Conservation (phyloP, 352 stramenopile genomes). For the Globisporangium alternatum region DNA sequence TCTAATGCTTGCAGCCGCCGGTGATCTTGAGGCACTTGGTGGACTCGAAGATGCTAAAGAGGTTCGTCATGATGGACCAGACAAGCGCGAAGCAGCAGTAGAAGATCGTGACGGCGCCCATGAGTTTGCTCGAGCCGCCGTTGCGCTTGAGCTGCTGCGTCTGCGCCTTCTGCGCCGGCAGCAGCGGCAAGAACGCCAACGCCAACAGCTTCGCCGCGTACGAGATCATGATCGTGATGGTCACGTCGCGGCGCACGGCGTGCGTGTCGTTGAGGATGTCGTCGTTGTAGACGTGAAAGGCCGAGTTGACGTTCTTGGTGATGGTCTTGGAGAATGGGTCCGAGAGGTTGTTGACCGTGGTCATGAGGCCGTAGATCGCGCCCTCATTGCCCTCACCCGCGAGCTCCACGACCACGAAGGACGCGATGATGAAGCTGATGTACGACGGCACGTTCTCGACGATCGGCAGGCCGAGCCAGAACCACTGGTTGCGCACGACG, state of each 20-base stretch:
- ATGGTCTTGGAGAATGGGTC: conserved; percentile 20
- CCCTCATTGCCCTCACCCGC: conserved; percentile 29
- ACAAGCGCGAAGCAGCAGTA: conserved; percentile 20
- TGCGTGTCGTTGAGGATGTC: conserved; percentile 19
- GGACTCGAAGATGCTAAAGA: conserved; percentile 22
- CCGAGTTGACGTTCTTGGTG: conserved; percentile 21
- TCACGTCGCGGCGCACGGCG: conserved; percentile 24
- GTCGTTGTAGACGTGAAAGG: conserved; percentile 19
- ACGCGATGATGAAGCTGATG: conserved; percentile 28
- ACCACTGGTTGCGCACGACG: conserved; percentile 26
- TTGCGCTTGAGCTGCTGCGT: conserved; percentile 27
- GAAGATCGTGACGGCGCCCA: conserved; percentile 18
- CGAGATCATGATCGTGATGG: conserved; percentile 24
- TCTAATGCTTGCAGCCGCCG: conserved; percentile 13
- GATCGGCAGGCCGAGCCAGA: conserved; percentile 24
- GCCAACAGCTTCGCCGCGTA: conserved; percentile 24
- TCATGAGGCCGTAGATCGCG: conserved; percentile 29
- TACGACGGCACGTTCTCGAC: conserved; percentile 20
- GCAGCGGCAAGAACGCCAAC: conserved; percentile 18
- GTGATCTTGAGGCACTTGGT: conserved; percentile 18
- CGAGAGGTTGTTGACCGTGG: conserved; percentile 27
- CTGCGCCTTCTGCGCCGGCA: conserved; percentile 26
- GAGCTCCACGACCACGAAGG: conserved; percentile 27
- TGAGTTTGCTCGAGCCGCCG: conserved; percentile 15
- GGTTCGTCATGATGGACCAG: conserved; percentile 20